These are phyloP conservation scores for Claviceps capensis DNA, from an alignment of 2,329 filamentous ascomycete genomes.

Conservation along the genomic window DNA sequence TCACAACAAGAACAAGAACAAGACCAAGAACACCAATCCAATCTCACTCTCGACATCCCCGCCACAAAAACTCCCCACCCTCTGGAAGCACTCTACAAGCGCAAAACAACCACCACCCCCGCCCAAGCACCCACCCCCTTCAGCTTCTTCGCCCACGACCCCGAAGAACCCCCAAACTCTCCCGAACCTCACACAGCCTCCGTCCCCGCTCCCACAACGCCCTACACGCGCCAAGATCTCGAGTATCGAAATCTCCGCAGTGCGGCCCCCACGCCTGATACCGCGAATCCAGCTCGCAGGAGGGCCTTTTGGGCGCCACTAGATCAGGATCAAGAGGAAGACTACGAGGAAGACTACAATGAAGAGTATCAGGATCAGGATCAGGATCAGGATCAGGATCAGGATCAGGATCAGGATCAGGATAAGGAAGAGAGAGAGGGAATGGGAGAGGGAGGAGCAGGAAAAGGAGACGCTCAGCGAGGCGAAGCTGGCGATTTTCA, in stretches of 20 bases:
- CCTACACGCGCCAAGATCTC: conserved; percentile 67
- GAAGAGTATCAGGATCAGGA: conserved; percentile 16
- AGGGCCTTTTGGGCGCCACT: conserved; percentile 42
- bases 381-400: conserved; percentile 16
- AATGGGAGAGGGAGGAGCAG: no score
- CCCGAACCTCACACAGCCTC: conserved; percentile 21
- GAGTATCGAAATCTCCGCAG: conserved; percentile 65
- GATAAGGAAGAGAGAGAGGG: conserved; percentile 9
- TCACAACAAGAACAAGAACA: neutral
- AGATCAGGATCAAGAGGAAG: conserved; percentile 20
- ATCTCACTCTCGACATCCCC: conserved; percentile 42
- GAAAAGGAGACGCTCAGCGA: conserved; percentile 6
- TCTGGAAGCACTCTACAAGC: conserved; percentile 85
- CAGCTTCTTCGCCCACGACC: conserved; percentile 58
- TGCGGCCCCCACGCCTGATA: conserved; percentile 89
- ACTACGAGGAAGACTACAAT: conserved; percentile 11
- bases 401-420: conserved; percentile 12
- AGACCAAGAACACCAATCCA: conserved; percentile 15
- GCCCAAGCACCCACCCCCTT: conserved; percentile 39
- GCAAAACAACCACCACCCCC: conserved; percentile 25
- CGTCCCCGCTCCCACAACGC: conserved; percentile 46
- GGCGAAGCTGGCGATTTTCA: conserved; percentile 39
- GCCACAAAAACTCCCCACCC: conserved; percentile 51
- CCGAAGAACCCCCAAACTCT: conserved; percentile 28
- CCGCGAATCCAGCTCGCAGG: conserved; percentile 57